Evolutionary conservation across 257 asterid genomes (phyloP), one percentile per base, ranked within the genome.

Genomic region (Lavandula angustifolia): DNA sequence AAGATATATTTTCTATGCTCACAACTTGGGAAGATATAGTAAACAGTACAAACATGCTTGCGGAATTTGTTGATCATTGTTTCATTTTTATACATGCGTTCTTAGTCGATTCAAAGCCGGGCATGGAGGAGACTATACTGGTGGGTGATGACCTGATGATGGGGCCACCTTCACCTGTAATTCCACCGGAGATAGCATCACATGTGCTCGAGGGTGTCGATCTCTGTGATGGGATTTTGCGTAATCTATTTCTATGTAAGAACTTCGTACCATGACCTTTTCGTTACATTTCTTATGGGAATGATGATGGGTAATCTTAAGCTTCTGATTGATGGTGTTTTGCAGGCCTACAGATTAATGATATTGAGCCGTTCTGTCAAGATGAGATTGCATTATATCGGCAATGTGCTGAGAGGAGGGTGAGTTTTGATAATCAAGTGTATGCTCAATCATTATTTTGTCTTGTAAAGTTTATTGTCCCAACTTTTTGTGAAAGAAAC

Each of bases 101-200:
- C 67, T 5, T 59, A 90, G 97, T 90, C 12, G 99, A 94, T 79
- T 82, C 99, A 18, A 84, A 90, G 84, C 94, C 83, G 48, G 72
- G 83, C 10, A 86, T 90, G 96, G 99, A 94, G 88, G 99, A 94
- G 75, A 94, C 95, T 46, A 86, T 90, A 69, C 80, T 94, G 76
- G 96, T 94, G 78, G 99, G 96, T 64, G 97, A 94, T 84, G 97
- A 94, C 79, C 85, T 94, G 71, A 94, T 94, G 99, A 77, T 78
- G 89, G 97, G 96, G 12, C 99, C 91, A 4, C 96, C 97, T 33
- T 87, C 97, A 22, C 99, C 95, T 4, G 32, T 90, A 65, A 84
- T 94, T 73, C 97, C 99, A 49, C 92, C 96, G 41, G 96, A 94
- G 78, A 94, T 90, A 64, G 96, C 95, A 1, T 83, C 99, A 59